Percentiles rank a stretch among this genome's conserved stretches.
Conservation (phyloP, 371 early-diverging fungal genomes). For the Lichtheimia ramosa region DNA sequence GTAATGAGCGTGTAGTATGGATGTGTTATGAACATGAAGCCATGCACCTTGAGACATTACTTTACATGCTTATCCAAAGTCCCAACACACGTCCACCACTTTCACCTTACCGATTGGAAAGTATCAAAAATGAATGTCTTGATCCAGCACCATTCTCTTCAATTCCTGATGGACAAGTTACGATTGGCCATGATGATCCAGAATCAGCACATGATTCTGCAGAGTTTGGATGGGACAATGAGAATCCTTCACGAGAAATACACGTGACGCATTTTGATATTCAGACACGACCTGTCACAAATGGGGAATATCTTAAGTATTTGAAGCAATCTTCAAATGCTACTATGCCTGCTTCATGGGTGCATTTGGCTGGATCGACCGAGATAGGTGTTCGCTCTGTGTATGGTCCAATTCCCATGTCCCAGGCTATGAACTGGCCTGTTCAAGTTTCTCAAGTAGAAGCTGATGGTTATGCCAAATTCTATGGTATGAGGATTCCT, state of each 20-base stretch:
- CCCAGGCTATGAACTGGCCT: constrained; percentile 68
- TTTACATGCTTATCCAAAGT: constrained; percentile 87
- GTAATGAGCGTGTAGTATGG: constrained; percentile 60
- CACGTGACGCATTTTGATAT: constrained; percentile 56
- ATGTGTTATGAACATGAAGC: constrained; percentile 92
- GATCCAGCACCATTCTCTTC: constrained; percentile 6
- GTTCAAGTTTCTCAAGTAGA: constrained; percentile 71
- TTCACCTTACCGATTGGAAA: background rate
- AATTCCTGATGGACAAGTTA: constrained; percentile 28
- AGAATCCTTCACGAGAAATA: constrained; percentile 57
- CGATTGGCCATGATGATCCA: constrained; percentile 60
- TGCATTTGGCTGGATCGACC: constrained; percentile 14
- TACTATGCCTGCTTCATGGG: constrained; percentile 56
- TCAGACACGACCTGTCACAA: constrained; percentile 80
- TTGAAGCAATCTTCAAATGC: constrained; percentile 27
- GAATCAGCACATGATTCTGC: background rate
- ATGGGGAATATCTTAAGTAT: constrained; percentile 72
- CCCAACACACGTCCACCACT: constrained; percentile 37
- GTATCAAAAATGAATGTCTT: background rate
- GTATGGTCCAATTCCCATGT: constrained; percentile 60
- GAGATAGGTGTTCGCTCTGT: constrained; percentile 61
- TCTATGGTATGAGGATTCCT: constrained; percentile 59
- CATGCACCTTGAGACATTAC: constrained; percentile 86
- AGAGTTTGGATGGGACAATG: constrained; percentile 90
- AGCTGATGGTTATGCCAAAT: constrained; percentile 66